These are phyloP conservation scores for Cupressus sempervirens DNA, from an alignment of 75 land plant genomes.

Conservation along the genomic window DNA sequence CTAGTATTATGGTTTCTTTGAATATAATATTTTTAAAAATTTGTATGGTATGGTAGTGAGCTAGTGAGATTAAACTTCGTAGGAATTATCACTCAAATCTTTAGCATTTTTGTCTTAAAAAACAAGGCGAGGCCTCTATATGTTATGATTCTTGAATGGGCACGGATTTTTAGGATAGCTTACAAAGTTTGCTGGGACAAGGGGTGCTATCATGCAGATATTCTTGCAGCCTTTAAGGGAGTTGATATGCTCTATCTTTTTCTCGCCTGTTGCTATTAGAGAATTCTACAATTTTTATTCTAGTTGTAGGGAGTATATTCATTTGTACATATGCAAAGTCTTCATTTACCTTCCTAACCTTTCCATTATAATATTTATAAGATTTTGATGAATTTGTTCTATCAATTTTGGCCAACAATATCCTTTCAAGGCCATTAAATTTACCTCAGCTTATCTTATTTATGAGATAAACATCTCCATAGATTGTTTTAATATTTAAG, in stretches of 20 bases:
- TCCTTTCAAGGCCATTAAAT: no score
- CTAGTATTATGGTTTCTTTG: no score
- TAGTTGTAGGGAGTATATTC: no score
- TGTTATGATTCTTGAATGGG: constrained; percentile 23
- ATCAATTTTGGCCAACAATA: neutral
- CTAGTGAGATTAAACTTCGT: no score
- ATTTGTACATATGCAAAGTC: neutral
- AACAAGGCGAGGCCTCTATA: neutral
- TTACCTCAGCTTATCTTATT: no score
- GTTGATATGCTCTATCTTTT: constrained; percentile 31
- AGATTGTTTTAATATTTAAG: neutral
- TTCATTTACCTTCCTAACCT: constrained; percentile 24
- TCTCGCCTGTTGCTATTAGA: constrained; percentile 1
- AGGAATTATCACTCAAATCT: no score
- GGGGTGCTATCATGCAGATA: no score
- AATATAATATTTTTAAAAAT: no score
- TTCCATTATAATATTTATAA: constrained; percentile 1
- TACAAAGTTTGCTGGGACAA: constrained; percentile 42
- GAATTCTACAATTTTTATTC: neutral
- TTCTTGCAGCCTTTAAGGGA: constrained; percentile 30
- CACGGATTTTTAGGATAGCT: constrained; percentile 23
- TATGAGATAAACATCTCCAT: no score
- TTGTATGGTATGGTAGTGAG: no score
- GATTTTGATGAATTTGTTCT: constrained; percentile 11
- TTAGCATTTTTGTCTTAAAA: no score